Base-by-base conservation (phyloP, 495 filamentous ascomycete species). In the Lepraria neglecta region DNA sequence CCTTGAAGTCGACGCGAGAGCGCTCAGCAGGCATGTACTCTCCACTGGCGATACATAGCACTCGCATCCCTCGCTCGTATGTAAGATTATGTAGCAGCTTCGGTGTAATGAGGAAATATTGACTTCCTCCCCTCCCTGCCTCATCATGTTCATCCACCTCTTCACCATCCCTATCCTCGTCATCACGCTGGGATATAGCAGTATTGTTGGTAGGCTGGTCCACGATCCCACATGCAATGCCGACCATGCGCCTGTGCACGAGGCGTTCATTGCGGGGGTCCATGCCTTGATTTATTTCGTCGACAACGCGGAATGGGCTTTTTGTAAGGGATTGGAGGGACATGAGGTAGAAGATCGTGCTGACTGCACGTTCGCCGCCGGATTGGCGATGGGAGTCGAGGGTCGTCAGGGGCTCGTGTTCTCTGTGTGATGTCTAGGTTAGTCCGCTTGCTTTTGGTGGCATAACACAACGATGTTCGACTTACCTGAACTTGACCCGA, bases 211-310 rank as follows among this genome's bases (percentile, higher is more conserved):
- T 35, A 24, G 52, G 35, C n/a, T n/a, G 12, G 70, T 28, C 51
- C n/a, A 33, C 4, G 30, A 33, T 43, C 0, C 60, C 78, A 65
- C 92, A 96, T 47, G 92, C 92, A 70, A 95, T 94, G 69, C 92
- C 90, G 2, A 97, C 91, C 86, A 99, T 90, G 56, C 95, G 87
- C 68, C 90, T 89, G 74, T 99, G 94, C 14, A 97, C 95, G 81
- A 97, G 91, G 47, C 94, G 85, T 76, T 98, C 94, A 74, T 98
- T 98, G 48, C 95, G 84, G 27, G 95, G 92, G 74, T 98, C 94
- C 94, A 98, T 98, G 63, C 94, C 94, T 76, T 98, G 94, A 68
- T 98, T 98, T 76, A 98, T 98, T 74, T 98, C 94, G 75, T 98
- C 94, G 58, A 99, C 94, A 45, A 97, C 94, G 58, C 94, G 91